These are phyloP conservation scores for Pseudonitzschia pungens DNA, from an alignment of 108 stramenopile species.

Conservation along the genomic window DNA sequence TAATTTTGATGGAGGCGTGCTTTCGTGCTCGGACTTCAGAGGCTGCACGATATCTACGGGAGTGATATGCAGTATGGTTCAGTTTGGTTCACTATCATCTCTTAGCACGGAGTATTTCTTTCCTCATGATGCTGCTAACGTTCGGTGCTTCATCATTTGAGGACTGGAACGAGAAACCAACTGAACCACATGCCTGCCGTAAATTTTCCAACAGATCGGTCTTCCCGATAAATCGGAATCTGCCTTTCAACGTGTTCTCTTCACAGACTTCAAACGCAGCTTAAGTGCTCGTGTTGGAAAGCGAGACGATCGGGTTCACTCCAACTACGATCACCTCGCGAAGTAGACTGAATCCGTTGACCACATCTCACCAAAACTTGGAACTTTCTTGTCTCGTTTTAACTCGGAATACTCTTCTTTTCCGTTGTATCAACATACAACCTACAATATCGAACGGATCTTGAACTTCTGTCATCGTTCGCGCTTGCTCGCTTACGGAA, in stretches of 20 bases:
- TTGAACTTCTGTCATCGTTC: too few species aligned
- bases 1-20: neutral
- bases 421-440: neutral
- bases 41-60: slow-evolving; percentile 11
- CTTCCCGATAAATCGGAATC: neutral
- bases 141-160: neutral
- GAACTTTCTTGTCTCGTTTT: slow-evolving; percentile 5
- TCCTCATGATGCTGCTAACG: neutral
- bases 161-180: neutral
- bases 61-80: neutral
- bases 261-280: neutral
- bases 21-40: neutral
- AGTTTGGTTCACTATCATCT: too few species aligned
- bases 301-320: too few species aligned
- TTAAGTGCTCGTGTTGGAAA: neutral
- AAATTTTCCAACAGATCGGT: neutral
- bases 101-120: too few species aligned
- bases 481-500: neutral
- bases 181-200: neutral
- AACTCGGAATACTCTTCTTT: slow-evolving; percentile 8
- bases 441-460: neutral
- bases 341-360: neutral
- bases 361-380: slow-evolving; percentile 6
- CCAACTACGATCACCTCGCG: neutral
- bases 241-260: neutral